phyloP scores from a whole-genome alignment of 106 monocot genomes.

The Chionographis japonica region DNA sequence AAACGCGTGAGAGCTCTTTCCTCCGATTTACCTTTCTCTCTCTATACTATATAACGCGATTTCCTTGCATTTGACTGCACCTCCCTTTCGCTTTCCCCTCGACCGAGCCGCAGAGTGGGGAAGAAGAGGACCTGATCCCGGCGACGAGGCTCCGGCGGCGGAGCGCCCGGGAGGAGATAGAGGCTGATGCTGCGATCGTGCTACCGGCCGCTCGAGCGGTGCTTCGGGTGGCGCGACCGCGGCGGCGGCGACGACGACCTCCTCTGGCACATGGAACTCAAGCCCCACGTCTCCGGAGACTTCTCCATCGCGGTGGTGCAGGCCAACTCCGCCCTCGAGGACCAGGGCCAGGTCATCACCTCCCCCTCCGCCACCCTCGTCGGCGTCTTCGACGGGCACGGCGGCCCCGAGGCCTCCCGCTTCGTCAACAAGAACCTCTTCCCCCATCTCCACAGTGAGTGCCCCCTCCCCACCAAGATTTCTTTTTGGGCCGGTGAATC shows the following conservation, averaged over 20 bases:
- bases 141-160: too few species aligned
- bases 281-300: constrained; percentile 50
- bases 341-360: constrained; percentile 48
- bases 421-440: constrained; percentile 43
- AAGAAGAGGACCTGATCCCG: too few species aligned
- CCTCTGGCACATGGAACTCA: constrained; percentile 43
- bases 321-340: constrained; percentile 45
- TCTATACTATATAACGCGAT: too few species aligned
- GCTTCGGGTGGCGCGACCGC: constrained; percentile 20
- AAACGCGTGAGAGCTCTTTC: too few species aligned
- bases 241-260: constrained; percentile 23
- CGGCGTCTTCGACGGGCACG: constrained; percentile 62
- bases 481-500: not conserved
- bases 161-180: too few species aligned
- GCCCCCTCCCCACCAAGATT: not conserved
- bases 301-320: constrained; percentile 51
- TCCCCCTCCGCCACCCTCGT: constrained; percentile 39
- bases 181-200: too few species aligned
- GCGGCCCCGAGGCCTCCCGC: constrained; percentile 54
- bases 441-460: constrained; percentile 36
- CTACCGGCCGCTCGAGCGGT: not conserved
- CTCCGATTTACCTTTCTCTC: too few species aligned
- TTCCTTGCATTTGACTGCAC: too few species aligned
- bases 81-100: too few species aligned
- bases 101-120: too few species aligned